Evolutionary conservation across 2,329 filamentous ascomycete genomes (phyloP), one percentile per base, ranked within the genome.

Genomic region (Penicillium concentricum): DNA sequence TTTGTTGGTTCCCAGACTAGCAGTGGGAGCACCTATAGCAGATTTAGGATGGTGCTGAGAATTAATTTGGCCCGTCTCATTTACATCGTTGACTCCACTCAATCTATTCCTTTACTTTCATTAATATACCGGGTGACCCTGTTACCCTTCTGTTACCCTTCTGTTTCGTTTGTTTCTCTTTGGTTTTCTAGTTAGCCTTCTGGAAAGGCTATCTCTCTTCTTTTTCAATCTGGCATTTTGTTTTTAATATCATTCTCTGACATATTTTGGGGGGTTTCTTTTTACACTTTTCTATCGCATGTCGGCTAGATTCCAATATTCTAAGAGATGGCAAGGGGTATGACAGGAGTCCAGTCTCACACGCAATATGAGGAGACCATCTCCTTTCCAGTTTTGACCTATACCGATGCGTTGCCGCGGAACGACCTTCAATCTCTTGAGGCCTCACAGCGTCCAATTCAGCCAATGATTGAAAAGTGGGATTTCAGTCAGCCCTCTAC

Each of bases 121-220:
- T 61, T 59, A 57, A 55, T 60, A 58, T 55, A 43, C 26, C 28
- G 30, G 28, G 6, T 28, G 7, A 28, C 28, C 28, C 24, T 20
- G 13, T 35, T 38, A 24, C 43, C 48, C 55, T 52, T 26, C 18
- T 39, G 26, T n/a, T n/a, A n/a, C n/a, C n/a, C n/a, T 56, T 57
- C 54, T 51, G 28, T 32, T n/a, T n/a, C n/a, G n/a, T 48, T 34
- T 41, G 45, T 49, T 56, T 41, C 46, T 54, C 45, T 56, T 61
- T 37, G 49, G 49, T 61, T 64, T 43, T 41, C 28, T 9, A 42
- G 60, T 39, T 57, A 46, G 72, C 64, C 70, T 73, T 76, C 73
- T 70, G 73, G 74, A 74, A 76, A 71, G 71, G 69, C 60, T 70
- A 61, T 68, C 61, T 69, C 74, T 72, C 28, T 72, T 74, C 67